These are phyloP conservation scores for Sporothrix pallida DNA, from an alignment of 2,329 filamentous ascomycete genomes.

Conservation along the genomic window DNA sequence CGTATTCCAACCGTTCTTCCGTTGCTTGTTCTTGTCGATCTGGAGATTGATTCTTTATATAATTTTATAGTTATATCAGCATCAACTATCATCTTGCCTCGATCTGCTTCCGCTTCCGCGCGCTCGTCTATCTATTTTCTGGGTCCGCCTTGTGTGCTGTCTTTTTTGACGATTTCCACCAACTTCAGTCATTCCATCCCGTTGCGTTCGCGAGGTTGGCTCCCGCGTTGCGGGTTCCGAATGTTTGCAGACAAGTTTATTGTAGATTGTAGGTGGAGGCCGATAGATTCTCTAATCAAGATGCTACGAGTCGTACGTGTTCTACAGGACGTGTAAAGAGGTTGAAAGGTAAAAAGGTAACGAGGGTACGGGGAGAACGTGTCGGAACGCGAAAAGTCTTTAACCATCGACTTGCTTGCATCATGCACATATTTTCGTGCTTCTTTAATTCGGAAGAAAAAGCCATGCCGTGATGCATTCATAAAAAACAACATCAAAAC, in stretches of 20 bases:
- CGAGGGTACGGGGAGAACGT: not conserved
- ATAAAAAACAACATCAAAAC: not conserved
- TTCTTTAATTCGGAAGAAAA: not conserved
- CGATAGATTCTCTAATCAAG: not conserved
- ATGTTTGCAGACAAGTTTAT: not conserved
- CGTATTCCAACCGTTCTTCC: not conserved
- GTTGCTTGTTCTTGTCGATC: not conserved
- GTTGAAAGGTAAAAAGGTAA: not conserved
- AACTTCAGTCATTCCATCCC: not conserved
- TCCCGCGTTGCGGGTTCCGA: constrained; percentile 11
- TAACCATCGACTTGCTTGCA: not conserved
- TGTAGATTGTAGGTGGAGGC: not conserved
- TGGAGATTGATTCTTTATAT: not conserved
- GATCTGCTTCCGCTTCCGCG: constrained; percentile 6
- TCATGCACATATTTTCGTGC: too few relatives aligned
- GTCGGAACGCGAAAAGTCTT: not conserved
- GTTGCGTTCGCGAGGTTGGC: not conserved
- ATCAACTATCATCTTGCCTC: not conserved
- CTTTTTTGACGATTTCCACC: not conserved
- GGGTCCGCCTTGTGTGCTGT: not conserved
- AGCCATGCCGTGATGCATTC: not conserved
- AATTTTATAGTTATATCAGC: not conserved
- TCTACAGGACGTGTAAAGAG: not conserved
- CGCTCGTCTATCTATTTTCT: constrained; percentile 13
- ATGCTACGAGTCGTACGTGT: not conserved